phyloP scores from a whole-genome alignment of 2,329 filamentous ascomycete species.

The Acrocalymma vagum region DNA sequence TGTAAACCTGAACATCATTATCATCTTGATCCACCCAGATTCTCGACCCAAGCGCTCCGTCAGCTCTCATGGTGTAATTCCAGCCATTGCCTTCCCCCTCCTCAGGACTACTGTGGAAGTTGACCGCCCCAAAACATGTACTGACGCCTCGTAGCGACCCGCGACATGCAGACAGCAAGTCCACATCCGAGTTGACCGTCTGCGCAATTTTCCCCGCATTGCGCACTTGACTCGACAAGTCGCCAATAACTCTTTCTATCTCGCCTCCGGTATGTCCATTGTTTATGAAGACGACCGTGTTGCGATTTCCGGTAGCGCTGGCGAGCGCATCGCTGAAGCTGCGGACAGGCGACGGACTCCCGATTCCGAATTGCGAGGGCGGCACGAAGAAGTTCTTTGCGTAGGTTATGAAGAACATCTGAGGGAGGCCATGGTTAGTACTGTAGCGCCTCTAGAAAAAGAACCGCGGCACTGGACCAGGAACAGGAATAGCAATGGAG shows the following conservation, averaged over 20 bases:
- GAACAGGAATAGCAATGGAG: background rate
- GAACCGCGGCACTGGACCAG: background rate
- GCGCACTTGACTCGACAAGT: slow-evolving; percentile 66
- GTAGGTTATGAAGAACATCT: slow-evolving; percentile 65
- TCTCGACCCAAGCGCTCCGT: slow-evolving; percentile 72
- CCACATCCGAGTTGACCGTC: slow-evolving; percentile 62
- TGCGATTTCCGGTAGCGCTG: slow-evolving; percentile 64
- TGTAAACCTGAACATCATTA: slow-evolving; percentile 81
- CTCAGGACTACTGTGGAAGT: slow-evolving; percentile 77
- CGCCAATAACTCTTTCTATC: slow-evolving; percentile 75
- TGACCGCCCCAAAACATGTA: slow-evolving; percentile 75
- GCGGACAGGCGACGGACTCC: slow-evolving; percentile 66
- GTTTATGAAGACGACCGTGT: slow-evolving; percentile 81
- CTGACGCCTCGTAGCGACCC: slow-evolving; percentile 68
- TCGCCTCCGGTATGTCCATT: slow-evolving; percentile 73
- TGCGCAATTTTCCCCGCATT: slow-evolving; percentile 64
- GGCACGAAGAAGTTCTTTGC: slow-evolving; percentile 86
- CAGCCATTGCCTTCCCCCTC: slow-evolving; percentile 74
- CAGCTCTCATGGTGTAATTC: slow-evolving; percentile 87
- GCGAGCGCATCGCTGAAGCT: slow-evolving; percentile 71
- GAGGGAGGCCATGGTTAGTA: slow-evolving; percentile 15
- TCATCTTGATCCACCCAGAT: slow-evolving; percentile 70
- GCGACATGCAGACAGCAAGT: slow-evolving; percentile 70
- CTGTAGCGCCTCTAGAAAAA: background rate
- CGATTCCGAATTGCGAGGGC: slow-evolving; percentile 78